A percentile compares a stretch with the other conserved stretches of the same genome.
Conservation (phyloP, 2,329 filamentous ascomycete species). For the Stagonosporopsis cucurbitacearum region DNA sequence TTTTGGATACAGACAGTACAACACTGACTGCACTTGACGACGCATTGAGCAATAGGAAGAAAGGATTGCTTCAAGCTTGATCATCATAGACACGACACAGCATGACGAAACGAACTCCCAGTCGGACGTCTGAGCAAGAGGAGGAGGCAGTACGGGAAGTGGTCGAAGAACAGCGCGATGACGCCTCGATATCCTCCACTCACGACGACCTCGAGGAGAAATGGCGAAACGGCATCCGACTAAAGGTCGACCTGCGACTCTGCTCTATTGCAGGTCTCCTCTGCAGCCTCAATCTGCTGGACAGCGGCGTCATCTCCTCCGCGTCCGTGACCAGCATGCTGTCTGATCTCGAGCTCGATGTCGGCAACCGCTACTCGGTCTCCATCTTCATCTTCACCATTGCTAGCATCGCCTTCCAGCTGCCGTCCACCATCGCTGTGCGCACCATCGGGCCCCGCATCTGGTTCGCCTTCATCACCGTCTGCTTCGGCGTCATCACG, state of each 20-base stretch:
- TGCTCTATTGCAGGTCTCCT: conserved; percentile 75
- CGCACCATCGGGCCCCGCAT: conserved; percentile 68
- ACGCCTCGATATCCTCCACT: conserved; percentile 11
- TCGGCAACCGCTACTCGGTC: conserved; percentile 70
- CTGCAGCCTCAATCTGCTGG: conserved; percentile 72
- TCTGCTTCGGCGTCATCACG: conserved; percentile 69
- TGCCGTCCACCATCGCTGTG: conserved; percentile 72
- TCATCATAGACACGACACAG: background rate
- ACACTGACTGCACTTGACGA: background rate
- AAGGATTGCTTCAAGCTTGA: background rate
- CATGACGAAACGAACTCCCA: conserved; percentile 26
- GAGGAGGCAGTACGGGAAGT: conserved; percentile 24
- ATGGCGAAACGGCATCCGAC: conserved; percentile 59
- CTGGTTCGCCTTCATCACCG: conserved; percentile 67
- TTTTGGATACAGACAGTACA: no score
- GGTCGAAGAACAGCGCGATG: conserved; percentile 15
- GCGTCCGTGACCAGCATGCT: conserved; percentile 74
- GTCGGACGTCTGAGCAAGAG: conserved; percentile 22
- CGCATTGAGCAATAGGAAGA: background rate
- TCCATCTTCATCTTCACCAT: conserved; percentile 78
- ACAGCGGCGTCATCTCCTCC: conserved; percentile 72
- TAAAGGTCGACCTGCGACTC: conserved; percentile 71
- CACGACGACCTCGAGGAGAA: conserved; percentile 30
- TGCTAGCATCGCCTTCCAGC: conserved; percentile 70
- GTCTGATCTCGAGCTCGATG: conserved; percentile 65